A percentile compares a stretch with the other conserved stretches of the same genome.
Conservation (phyloP, 371 early-diverging fungal genomes). For the Smittium mucronatum region DNA sequence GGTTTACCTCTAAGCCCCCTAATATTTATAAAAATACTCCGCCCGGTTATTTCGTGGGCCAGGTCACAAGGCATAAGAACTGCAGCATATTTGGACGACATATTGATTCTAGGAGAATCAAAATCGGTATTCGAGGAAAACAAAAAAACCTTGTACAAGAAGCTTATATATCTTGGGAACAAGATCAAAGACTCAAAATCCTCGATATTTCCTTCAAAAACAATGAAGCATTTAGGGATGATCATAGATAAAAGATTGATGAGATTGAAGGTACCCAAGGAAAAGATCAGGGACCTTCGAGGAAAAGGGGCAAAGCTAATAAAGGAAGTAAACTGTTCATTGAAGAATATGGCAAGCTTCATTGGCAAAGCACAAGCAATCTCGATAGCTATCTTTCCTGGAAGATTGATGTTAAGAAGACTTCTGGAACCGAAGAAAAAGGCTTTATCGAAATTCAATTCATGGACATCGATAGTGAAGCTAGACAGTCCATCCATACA, state of each 20-base stretch:
- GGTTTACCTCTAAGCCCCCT: slow-evolving; percentile 34
- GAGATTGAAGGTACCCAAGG: background rate
- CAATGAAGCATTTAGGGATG: slow-evolving; percentile 27
- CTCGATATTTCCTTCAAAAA: slow-evolving; percentile 25
- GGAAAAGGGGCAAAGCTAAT: background rate
- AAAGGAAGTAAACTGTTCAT: background rate
- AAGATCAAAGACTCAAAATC: slow-evolving; percentile 22
- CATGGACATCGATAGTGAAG: slow-evolving; percentile 1
- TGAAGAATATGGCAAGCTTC: slow-evolving; percentile 7
- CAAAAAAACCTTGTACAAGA: slow-evolving; percentile 18
- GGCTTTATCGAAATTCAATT: background rate
- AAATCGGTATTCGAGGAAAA: slow-evolving; percentile 1
- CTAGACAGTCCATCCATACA: background rate
- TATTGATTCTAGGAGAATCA: slow-evolving; percentile 18
- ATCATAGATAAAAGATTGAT: slow-evolving; percentile 20
- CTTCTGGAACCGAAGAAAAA: background rate
- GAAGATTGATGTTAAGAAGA: background rate
- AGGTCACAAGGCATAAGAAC: slow-evolving; percentile 24
- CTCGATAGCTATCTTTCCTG: background rate
- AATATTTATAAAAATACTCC: slow-evolving; percentile 33
- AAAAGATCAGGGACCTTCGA: background rate
- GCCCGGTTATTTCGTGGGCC: slow-evolving; percentile 24
- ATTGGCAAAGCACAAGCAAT: slow-evolving; percentile 12
- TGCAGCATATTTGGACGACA: slow-evolving; percentile 30
- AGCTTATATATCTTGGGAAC: slow-evolving; percentile 20